Conservation (phyloP, 495 filamentous ascomycete species). For the Halenospora varia region DNA sequence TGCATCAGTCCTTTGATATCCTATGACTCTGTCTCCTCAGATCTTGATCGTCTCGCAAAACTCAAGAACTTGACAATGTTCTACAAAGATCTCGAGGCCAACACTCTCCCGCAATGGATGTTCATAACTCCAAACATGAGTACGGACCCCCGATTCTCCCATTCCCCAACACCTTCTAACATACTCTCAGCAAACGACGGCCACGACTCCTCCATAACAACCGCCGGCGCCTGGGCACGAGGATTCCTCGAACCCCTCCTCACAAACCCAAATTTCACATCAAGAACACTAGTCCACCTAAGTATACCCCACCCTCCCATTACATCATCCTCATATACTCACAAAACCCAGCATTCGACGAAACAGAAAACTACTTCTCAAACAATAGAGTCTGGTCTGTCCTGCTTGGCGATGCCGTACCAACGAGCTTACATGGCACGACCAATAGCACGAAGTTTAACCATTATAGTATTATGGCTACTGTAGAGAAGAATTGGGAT, state of each 20-base stretch:
- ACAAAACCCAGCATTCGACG: conserved; percentile 48
- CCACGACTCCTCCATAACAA: conserved; percentile 60
- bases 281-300: conserved; percentile 61
- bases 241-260: conserved; percentile 60
- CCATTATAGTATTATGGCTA: conserved; percentile 65
- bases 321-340: not conserved
- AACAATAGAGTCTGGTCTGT: conserved; percentile 57
- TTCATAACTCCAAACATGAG: conserved; percentile 74
- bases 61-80: conserved; percentile 66
- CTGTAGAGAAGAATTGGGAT: conserved; percentile 58
- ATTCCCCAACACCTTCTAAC: not conserved
- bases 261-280: conserved; percentile 58
- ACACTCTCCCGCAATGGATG: conserved; percentile 62
- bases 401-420: conserved; percentile 62
- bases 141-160: conserved; percentile 15
- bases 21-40: conserved; percentile 50
- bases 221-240: conserved; percentile 52
- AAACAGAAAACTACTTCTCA: conserved; percentile 50
- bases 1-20: conserved; percentile 51
- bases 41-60: conserved; percentile 47
- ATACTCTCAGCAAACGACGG: conserved; percentile 37
- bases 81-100: conserved; percentile 47
- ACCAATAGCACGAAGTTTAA: conserved; percentile 62
- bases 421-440: conserved; percentile 51
- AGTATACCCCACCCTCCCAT: conserved; percentile 26